phyloP scores from a whole-genome alignment of 1,139 yeast genomes.

The Pichia sp. region DNA sequence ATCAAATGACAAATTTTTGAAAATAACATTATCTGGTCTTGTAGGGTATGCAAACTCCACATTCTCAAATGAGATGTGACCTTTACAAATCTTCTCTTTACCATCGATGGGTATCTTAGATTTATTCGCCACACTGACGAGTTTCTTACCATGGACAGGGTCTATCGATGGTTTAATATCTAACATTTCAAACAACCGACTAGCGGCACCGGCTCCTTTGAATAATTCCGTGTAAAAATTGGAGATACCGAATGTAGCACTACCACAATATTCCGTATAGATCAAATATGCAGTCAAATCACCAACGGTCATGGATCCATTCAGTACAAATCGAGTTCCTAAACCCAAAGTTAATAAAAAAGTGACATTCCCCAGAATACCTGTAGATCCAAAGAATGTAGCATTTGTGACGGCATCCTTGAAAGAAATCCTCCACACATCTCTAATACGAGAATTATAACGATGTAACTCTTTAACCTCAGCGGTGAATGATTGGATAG shows the following conservation, averaged over 20 bases:
- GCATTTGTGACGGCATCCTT: conserved; percentile 76
- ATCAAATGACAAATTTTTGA: conserved; percentile 54
- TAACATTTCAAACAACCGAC: conserved; percentile 79
- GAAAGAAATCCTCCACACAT: conserved; percentile 67
- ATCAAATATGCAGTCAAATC: conserved; percentile 89
- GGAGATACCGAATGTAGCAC: conserved; percentile 83
- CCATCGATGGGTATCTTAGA: conserved; percentile 7
- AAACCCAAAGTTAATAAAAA: conserved; percentile 68
- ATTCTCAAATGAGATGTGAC: conserved; percentile 54
- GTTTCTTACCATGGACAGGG: conserved; percentile 51
- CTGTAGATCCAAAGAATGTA: conserved; percentile 70
- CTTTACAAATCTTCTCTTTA: conserved; percentile 28
- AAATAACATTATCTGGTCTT: conserved; percentile 66
- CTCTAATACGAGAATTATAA: conserved; percentile 64
- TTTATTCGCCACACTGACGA: conserved; percentile 18
- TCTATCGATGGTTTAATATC: conserved; percentile 68
- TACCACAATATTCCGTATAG: conserved; percentile 89
- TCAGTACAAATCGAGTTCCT: conserved; percentile 72
- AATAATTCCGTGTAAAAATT: conserved; percentile 87
- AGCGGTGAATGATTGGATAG: conserved; percentile 86
- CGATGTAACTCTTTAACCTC: conserved; percentile 59
- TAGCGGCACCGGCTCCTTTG: conserved; percentile 97
- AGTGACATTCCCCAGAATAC: conserved; percentile 76
- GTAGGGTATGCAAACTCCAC: conserved; percentile 82
- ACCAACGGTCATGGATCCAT: conserved; percentile 72